phyloP scores from a whole-genome alignment of 1,284 basidiomycete species.

The Tilletia walkeri region DNA sequence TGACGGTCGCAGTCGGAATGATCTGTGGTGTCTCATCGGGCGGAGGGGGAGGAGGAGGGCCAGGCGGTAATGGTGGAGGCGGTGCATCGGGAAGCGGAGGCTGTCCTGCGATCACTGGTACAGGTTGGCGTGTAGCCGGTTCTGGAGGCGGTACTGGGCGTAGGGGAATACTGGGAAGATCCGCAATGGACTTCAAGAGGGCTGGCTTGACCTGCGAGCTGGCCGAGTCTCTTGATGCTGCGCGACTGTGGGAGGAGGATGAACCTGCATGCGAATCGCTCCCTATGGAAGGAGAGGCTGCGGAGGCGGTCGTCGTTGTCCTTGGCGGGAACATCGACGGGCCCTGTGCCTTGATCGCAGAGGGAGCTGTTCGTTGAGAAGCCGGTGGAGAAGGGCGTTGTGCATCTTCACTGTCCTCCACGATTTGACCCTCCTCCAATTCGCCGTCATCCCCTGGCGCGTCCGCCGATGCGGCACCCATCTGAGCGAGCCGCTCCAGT shows the following conservation, averaged over 20 bases:
- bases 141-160: background rate
- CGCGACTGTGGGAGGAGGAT: slow-evolving; percentile 4
- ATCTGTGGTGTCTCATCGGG: background rate
- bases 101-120: background rate
- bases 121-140: too few relatives aligned
- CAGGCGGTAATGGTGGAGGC: background rate
- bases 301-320: background rate
- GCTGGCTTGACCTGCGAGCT: background rate
- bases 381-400: too few relatives aligned
- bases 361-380: too few relatives aligned
- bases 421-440: slow-evolving; percentile 10
- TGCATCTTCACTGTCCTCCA: background rate
- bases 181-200: slow-evolving; percentile 4
- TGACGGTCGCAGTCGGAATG: background rate
- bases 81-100: background rate
- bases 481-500: background rate
- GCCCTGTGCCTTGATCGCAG: too few relatives aligned
- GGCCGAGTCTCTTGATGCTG: background rate
- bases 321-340: background rate
- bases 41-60: too few relatives aligned
- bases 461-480: background rate
- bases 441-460: background rate
- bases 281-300: background rate
- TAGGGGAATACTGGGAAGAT: slow-evolving; percentile 10
- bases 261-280: background rate